phyloP scores from a whole-genome alignment of 73 alveolate species.

The Vitrella brassicaformis region DNA sequence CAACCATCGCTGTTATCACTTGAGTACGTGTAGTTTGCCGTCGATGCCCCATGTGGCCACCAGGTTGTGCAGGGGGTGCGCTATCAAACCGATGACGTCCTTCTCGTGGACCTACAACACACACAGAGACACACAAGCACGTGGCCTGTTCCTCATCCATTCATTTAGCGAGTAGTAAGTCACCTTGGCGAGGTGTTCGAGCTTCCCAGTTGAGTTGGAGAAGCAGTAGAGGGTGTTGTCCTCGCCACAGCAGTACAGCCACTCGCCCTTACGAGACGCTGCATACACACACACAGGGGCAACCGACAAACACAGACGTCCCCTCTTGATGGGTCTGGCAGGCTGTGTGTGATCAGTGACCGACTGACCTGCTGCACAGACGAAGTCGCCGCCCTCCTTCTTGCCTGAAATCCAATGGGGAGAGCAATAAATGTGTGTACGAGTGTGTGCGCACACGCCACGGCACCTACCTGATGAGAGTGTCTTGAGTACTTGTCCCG shows the following conservation, averaged over 20 bases:
- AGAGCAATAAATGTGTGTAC: background rate
- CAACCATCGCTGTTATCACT: background rate
- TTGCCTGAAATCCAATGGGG: background rate
- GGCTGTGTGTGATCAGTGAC: background rate
- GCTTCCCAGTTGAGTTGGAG: slow-evolving; percentile 15
- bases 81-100: background rate
- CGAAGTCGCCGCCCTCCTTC: slow-evolving; percentile 25
- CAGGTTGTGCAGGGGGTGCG: background rate
- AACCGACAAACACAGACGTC: background rate
- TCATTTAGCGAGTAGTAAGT: slow-evolving; percentile 1
- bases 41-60: background rate
- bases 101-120: background rate
- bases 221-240: slow-evolving; percentile 32
- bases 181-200: slow-evolving; percentile 27
- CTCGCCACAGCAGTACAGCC: slow-evolving; percentile 24
- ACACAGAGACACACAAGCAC: background rate
- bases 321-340: background rate
- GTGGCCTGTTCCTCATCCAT: background rate
- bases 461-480: slow-evolving; percentile 2
- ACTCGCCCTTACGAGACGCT: slow-evolving; percentile 23
- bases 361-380: slow-evolving; percentile 1
- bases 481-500: slow-evolving; percentile 31
- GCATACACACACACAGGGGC: background rate
- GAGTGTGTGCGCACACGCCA: background rate
- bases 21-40: background rate